phyloP scores from a whole-genome alignment of 331 rosid species.

The Rosa hybrid region DNA sequence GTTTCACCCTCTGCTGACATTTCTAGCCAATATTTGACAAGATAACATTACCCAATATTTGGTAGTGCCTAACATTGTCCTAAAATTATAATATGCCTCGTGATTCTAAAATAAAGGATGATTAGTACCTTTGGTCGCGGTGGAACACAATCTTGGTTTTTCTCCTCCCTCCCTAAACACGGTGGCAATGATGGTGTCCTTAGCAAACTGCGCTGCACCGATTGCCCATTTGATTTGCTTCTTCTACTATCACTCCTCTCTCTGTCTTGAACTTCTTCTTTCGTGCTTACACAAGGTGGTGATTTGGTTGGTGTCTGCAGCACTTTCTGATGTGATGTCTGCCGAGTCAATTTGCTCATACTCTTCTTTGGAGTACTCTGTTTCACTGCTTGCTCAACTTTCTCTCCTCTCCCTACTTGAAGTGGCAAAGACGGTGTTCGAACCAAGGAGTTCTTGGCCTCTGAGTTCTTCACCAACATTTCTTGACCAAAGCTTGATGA shows the following conservation, averaged over 20 bases:
- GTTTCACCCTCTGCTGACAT: neutral
- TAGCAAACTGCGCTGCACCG: conserved; percentile 27
- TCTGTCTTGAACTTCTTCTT: conserved; percentile 16
- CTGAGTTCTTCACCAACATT: conserved; percentile 23
- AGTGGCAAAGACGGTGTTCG: conserved; percentile 59
- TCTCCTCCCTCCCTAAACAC: conserved; percentile 43
- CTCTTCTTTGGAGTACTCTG: conserved; percentile 11
- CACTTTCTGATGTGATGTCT: conserved; percentile 31
- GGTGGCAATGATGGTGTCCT: conserved; percentile 87
- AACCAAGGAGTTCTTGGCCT: conserved; percentile 21
- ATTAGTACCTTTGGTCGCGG: conserved; percentile 36
- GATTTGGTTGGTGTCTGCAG: conserved; percentile 29
- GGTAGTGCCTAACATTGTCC: neutral
- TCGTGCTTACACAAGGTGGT: conserved; percentile 32
- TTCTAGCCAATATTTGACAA: neutral
- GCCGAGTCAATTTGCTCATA: conserved; percentile 24
- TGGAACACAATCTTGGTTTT: conserved; percentile 28
- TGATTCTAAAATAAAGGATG: neutral
- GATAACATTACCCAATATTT: neutral
- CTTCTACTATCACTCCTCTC: conserved; percentile 9
- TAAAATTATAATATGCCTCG: neutral
- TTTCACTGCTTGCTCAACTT: conserved; percentile 17
- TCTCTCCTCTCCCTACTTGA: conserved; percentile 38
- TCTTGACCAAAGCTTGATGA: conserved; percentile 37
- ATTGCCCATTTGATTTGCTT: conserved; percentile 11